A percentile compares a stretch with the other conserved stretches of the same genome.
phyloP scores from a whole-genome alignment of 345 rosid species.

The Aquilaria malaccensis region DNA sequence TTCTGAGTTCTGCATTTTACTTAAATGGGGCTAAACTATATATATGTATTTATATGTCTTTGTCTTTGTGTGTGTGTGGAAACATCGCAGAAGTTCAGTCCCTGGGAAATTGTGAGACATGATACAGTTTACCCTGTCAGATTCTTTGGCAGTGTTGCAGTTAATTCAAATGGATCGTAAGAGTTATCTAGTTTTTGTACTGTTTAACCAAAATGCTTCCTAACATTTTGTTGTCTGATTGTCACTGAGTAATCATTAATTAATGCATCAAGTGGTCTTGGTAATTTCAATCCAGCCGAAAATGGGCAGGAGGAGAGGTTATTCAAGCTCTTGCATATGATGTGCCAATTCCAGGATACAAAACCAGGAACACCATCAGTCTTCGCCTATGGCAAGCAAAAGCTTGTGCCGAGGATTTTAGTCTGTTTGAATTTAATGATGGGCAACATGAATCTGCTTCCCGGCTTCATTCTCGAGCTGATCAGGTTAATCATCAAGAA shows the following conservation, averaged over 20 bases:
- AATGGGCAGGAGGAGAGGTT: slow-evolving; percentile 86
- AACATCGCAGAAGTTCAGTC: slow-evolving; percentile 84
- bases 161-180: slow-evolving; percentile 82
- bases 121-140: slow-evolving; percentile 81
- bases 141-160: slow-evolving; percentile 72
- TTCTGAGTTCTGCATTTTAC: neutral
- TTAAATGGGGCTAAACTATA: slow-evolving; percentile 6
- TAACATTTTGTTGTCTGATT: neutral
- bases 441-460: slow-evolving; percentile 94
- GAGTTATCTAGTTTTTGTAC: slow-evolving; percentile 19
- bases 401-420: slow-evolving; percentile 65
- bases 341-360: slow-evolving; percentile 92
- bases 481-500: slow-evolving; percentile 40
- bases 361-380: slow-evolving; percentile 89
- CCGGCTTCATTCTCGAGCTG: slow-evolving; percentile 75
- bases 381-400: slow-evolving; percentile 99
- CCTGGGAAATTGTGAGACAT: slow-evolving; percentile 98
- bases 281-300: slow-evolving; percentile 42
- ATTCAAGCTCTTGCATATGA: slow-evolving; percentile 92
- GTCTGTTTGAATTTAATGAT: slow-evolving; percentile 86
- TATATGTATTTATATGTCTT: neutral
- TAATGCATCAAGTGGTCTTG: slow-evolving; percentile 7
- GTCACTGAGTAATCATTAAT: slow-evolving; percentile 1
- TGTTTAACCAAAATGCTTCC: neutral
- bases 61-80: slow-evolving; percentile 14